Conservation (phyloP, 441 rosid genomes). For the Corymbia calophylla region DNA sequence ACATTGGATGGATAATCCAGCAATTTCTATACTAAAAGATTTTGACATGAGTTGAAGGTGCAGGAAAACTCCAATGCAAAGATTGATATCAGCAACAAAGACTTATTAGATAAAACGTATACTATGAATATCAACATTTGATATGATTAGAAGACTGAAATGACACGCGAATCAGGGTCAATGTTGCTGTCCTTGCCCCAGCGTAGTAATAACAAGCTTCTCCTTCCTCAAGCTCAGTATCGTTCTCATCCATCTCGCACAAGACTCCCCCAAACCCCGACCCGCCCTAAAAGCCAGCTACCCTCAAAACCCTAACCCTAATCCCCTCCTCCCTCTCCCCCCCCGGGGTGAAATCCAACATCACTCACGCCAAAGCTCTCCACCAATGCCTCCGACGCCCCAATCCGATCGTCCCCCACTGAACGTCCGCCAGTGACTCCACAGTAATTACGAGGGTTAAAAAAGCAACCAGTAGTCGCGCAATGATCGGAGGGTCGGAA, state of each 20-base stretch:
- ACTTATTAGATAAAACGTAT: neutral
- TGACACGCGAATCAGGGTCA: neutral
- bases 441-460: neutral
- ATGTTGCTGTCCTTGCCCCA: neutral
- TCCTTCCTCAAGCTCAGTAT: neutral
- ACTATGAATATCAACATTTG: neutral
- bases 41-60: neutral
- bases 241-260: neutral
- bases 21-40: neutral
- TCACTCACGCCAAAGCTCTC: neutral
- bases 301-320: too few relatives aligned
- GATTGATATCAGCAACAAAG: neutral
- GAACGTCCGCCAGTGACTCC: neutral
- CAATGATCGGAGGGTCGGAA: neutral
- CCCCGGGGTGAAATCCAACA: neutral
- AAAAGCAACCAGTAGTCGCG: neutral
- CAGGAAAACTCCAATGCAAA: neutral
- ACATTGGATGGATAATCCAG: neutral
- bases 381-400: neutral
- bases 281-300: too few relatives aligned
- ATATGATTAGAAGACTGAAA: neutral
- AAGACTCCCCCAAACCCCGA: neutral
- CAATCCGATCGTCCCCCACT: neutral
- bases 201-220: neutral
- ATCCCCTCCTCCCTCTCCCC: too few relatives aligned